These are phyloP conservation scores for Teratosphaeriaceae sp. DNA, from an alignment of 2,329 filamentous ascomycete species.

Conservation along the genomic window DNA sequence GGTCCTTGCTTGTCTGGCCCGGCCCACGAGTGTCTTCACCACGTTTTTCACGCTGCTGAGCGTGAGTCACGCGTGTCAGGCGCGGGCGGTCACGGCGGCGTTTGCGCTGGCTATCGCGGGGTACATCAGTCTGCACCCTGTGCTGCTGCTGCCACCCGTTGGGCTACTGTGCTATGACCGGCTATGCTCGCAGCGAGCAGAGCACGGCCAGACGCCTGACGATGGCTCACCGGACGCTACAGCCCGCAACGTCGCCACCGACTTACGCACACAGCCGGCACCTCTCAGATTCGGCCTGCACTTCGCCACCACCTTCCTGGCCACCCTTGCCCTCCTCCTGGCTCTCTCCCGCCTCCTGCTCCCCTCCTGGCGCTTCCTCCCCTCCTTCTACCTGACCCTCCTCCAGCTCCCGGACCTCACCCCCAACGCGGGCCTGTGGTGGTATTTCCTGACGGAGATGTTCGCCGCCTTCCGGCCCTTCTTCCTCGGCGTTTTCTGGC, in stretches of 20 bases:
- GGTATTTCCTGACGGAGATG: constrained; percentile 99
- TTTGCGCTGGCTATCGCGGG: constrained; percentile 79
- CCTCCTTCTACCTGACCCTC: constrained; percentile 88
- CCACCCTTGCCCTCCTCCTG: constrained; percentile 58
- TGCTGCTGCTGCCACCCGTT: constrained; percentile 77
- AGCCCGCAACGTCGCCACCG: constrained; percentile 13
- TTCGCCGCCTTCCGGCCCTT: constrained; percentile 97
- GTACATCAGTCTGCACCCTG: constrained; percentile 87
- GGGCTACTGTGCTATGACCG: constrained; percentile 71
- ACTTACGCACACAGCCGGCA: constrained; percentile 15
- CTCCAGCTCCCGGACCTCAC: constrained; percentile 86
- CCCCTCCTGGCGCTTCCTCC: constrained; percentile 79
- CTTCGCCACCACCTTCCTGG: constrained; percentile 53
- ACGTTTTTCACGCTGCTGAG: constrained; percentile 82
- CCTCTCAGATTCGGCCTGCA: constrained; percentile 24
- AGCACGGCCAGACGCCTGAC: not conserved
- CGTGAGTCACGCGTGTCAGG: constrained; percentile 70
- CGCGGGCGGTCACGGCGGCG: constrained; percentile 66
- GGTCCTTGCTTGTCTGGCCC: constrained; percentile 80
- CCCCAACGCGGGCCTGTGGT: constrained; percentile 94
- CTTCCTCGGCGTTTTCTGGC: constrained; percentile 96
- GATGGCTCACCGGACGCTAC: constrained; percentile 1
- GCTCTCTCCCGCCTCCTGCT: constrained; percentile 67
- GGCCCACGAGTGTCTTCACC: constrained; percentile 82
- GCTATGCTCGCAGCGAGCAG: constrained; percentile 12